Base-by-base conservation (phyloP, 2,329 filamentous ascomycete genomes). In the Colletotrichum trifolii region DNA sequence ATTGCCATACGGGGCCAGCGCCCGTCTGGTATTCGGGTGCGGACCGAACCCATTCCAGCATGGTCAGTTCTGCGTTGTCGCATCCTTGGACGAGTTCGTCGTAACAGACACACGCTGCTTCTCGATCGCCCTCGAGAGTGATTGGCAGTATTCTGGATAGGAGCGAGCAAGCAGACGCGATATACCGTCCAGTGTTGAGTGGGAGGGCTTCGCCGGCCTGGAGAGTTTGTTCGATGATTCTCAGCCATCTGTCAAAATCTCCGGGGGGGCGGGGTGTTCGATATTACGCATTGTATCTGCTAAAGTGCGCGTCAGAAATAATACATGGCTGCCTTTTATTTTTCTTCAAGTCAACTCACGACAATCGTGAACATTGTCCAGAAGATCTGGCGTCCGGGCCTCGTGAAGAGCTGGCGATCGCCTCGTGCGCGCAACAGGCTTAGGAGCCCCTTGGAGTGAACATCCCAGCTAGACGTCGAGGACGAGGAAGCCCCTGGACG, bases 341-440 rank as follows among this genome's bases (percentile, higher is more conserved):
- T 13, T 4, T n/a, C 8, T n/a, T 4, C 13, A 13, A 8, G 12
- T 2, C 8, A 54, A 74, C 76, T 25, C 67, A 80, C 78, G 49
- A 80, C 71, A 67, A 80, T 73, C 60, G 74, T 79, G 42, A 72
- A 79, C 25, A 75, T 73, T 9, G 76, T 72, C 78, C 78, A 80
- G 60, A 80, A 80, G 2, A 74, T 72, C 12, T 68, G 67, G 5
- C 78, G 73, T 6, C 72, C 73, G 2, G 45, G 53, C 1, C 7
- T n/a, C 2, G 65, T 73, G 43, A 64, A 62, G 9, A 80, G 62
- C 38, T 68, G 68, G 13, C 60, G 45, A 8, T 62, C 49, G 1
- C 78, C 78, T 59, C 78, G 73, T 9, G 73, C 65, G 43, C 78
- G 73, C 25, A 80, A 71, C 13, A 80, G 75, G 54, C 75, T 76